Base-by-base conservation (phyloP, 75 land plant species). In the Pinus albicaulis region DNA sequence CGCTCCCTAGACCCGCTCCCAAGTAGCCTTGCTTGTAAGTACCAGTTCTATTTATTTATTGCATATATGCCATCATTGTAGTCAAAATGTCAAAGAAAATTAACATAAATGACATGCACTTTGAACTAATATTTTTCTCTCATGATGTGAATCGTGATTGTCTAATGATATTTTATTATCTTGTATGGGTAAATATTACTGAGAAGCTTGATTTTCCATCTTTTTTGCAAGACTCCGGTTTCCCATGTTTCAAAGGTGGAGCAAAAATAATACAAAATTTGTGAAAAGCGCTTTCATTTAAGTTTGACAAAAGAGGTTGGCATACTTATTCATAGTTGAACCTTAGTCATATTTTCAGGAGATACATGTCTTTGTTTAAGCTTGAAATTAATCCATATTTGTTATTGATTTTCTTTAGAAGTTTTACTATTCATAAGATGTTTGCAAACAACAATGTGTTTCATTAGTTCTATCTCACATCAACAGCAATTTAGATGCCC, bases 181-280 rank as follows among this genome's bases (percentile, higher is more conserved):
- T 38, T 66, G 48, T 38, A 20, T 66, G 44, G 48, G 70, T 11
- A 38, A 31, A 66, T 2, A 5, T 38, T 38, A 38, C 28, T 16
- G 38, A 22, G 70, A 38, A 41, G 44, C 44, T 4, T 72, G 28
- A 2, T 53, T 53, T 72, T 53, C 31, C 28, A 15, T 72, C 16
- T 72, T 10, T 19, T 2, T 55, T 72, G 23, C 82, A 98, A 98
- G 99, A 98, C 74, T 95, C 98, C 71, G 99, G 96, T 74, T 98
- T 92, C 74, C 99, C 99, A 38, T 98, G 99, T 76, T 98, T 98
- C 41, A 95, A 89, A 83, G 99, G 98, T 76, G 99, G 99, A 28
- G 88, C 95, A 55, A 87, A 92, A 55, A 89, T 98, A 55, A 95
- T 98, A 74, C 99, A 92, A 79, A 95, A 98, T 72, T 76, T 98